Evolutionary conservation across 2,329 filamentous ascomycete genomes (phyloP), one percentile per base, ranked within the genome.

Genomic region (Madurella fahalii): DNA sequence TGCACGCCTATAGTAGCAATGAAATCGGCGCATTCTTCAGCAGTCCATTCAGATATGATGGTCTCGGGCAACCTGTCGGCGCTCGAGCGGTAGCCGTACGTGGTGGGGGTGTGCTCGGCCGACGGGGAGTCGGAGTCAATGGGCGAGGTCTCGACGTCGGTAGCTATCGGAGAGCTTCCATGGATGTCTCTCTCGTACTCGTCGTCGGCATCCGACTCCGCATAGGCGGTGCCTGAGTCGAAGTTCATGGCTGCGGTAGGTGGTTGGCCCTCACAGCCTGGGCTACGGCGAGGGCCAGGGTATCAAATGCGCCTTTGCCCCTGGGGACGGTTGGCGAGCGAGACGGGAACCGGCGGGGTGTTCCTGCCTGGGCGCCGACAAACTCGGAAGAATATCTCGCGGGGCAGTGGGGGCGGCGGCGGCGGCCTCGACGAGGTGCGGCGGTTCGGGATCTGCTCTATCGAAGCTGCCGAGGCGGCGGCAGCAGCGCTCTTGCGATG

Each of bases 11-110:
- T 81, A 58, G 84, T 85, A 53, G 84, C 81, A 63, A 96, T 82
- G 68, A 95, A 97, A 65, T 95, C 90, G 61, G 90, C 90, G 72
- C 89, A 92, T 73, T 97, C 90, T 56, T 95, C 90, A 15, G 84
- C 86, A 2, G 85, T 86, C 89, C 89, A 94, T 64, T 90, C 85
- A 32, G 84, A 84, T 63, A 93, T 88, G 67, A 87, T 82, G 46
- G 86, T 88, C 65, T 87, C 85, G 62, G 87, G 87, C 61, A 89
- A 77, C 51, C 81, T 76, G 69, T 87, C 84, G 67, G 79, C 80
- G 65, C 80, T 83, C 68, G 73, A 78, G 56, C 80, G 83, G 65
- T 87, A 84, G 61, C 83, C 85, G 64, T 88, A 89, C 48, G 86
- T 90, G 47, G 88, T 93, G 17, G 89, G 89, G 8, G 89, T 92